Base-by-base conservation (phyloP, 2,329 filamentous ascomycete species). In the Pseudogymnoascus sp. region DNA sequence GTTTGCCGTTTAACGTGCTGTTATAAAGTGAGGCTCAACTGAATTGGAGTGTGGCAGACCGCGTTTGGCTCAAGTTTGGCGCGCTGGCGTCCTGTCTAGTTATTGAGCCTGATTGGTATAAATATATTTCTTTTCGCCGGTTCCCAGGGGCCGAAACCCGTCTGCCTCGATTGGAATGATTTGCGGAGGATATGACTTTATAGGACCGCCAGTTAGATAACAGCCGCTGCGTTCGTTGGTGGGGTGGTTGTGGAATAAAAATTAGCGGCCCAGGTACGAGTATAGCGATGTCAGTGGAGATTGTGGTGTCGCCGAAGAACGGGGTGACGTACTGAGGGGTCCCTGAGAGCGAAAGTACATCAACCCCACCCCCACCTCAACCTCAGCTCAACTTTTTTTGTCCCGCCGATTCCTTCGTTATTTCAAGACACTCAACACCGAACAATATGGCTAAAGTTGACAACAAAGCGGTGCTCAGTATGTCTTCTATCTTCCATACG, bases 381-480 rank as follows among this genome's bases (percentile, higher is more conserved):
- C 14, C 14, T 28, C 24, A 50, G 2, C 43, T 50, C 43, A 50
- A 50, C 43, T 31, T 50, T 50, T 50, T 50, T 50, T 28, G 24
- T 50, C 6, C 43, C 24, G 43, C 43, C 24, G 43, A 28, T 50
- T 28, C 43, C 43, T 50, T 50, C 43, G 43, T 50, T 50, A 26
- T 50, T 16, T 50, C 43, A 50, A 50, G 43, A 5, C 43, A 26
- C 8, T 24, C 24, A 50, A 50, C 43, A 50, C 7, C 43, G 12
- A 16, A 31, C 43, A 81, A 74, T 68, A 89, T 89, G 86, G 81
- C 81, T 67, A 79, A 85, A 72, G 84, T 88, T 74, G 83, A 89
- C 73, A 85, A 89, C 66, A 89, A 89, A 77, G 82, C 83, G 67
- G 87, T 86, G 67, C 80, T 90, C 71, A 89, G 83, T 85, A 81